Evolutionary conservation across 495 filamentous ascomycete species (phyloP).

Genomic region (Monascus purpureus): DNA sequence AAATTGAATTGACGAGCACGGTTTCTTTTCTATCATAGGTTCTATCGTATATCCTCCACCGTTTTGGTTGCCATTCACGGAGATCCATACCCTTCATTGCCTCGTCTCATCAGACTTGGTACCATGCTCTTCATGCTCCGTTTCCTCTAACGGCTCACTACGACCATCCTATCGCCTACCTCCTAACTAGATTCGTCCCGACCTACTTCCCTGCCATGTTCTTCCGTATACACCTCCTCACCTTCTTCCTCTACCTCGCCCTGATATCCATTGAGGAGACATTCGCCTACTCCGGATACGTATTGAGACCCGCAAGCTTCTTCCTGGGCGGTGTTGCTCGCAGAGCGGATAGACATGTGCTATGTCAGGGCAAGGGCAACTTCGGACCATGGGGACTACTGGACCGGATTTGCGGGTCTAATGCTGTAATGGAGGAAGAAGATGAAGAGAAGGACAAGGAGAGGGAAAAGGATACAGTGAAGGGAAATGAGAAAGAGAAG

Average conservation of each 20-base stretch:
- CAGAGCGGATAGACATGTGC: constrained; percentile 54
- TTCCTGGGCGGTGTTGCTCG: constrained; percentile 61
- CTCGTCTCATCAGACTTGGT: constrained; percentile 50
- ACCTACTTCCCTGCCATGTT: constrained; percentile 54
- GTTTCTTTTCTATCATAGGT: too few relatives aligned
- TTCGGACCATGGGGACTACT: constrained; percentile 65
- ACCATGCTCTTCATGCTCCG: constrained; percentile 47
- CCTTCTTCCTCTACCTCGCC: constrained; percentile 56
- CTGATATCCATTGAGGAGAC: constrained; percentile 64
- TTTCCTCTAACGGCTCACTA: constrained; percentile 58
- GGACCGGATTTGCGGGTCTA: constrained; percentile 66
- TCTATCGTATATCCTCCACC: constrained; percentile 56
- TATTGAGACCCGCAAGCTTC: constrained; percentile 52
- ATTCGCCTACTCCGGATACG: constrained; percentile 66
- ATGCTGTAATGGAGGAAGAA: constrained; percentile 41
- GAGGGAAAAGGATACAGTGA: constrained; percentile 14
- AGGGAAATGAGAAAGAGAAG: background rate
- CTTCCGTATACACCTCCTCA: constrained; percentile 63
- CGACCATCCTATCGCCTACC: constrained; percentile 66
- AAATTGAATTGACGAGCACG: too few relatives aligned
- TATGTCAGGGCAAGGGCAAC: constrained; percentile 49
- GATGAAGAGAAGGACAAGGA: constrained; percentile 22
- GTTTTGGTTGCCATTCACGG: constrained; percentile 55
- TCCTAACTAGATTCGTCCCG: constrained; percentile 57
- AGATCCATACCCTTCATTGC: too few relatives aligned